Evolutionary conservation across 768 basidiomycete genomes (phyloP).

Genomic region (Termitomyces sp.): DNA sequence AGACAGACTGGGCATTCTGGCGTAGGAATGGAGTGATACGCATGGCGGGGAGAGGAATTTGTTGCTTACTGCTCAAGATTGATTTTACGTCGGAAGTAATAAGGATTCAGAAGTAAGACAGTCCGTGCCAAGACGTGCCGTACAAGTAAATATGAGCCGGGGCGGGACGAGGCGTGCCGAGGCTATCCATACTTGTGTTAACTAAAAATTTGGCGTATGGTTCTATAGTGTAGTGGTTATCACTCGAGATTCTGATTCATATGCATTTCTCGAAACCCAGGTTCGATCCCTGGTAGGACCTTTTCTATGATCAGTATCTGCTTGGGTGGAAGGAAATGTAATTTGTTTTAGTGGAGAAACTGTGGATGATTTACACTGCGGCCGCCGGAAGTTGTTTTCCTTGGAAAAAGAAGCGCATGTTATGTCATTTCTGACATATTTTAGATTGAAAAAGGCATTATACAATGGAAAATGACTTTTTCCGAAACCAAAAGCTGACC

Average conservation of each 20-base stretch:
- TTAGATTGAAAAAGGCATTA: too few relatives aligned
- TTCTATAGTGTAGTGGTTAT: conserved; percentile 17
- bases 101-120: background rate
- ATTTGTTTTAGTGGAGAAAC: too few relatives aligned
- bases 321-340: too few relatives aligned
- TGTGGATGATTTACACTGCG: too few relatives aligned
- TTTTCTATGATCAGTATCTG: background rate
- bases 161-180: background rate
- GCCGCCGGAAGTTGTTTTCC: too few relatives aligned
- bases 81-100: background rate
- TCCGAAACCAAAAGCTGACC: too few relatives aligned
- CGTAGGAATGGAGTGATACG: conserved; percentile 22
- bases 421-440: too few relatives aligned
- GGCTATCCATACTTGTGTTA: too few relatives aligned
- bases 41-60: conserved; percentile 16
- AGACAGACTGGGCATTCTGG: conserved; percentile 20
- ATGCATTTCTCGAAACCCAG: conserved; percentile 13
- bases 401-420: too few relatives aligned
- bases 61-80: background rate
- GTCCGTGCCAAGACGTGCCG: too few relatives aligned
- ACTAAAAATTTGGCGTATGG: too few relatives aligned
- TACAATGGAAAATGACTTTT: too few relatives aligned
- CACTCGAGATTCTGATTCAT: conserved; percentile 16
- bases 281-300: conserved; percentile 17
- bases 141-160: background rate